Evolutionary conservation across 2,329 filamentous ascomycete genomes (phyloP).

Genomic region (Zalaria obscura): DNA sequence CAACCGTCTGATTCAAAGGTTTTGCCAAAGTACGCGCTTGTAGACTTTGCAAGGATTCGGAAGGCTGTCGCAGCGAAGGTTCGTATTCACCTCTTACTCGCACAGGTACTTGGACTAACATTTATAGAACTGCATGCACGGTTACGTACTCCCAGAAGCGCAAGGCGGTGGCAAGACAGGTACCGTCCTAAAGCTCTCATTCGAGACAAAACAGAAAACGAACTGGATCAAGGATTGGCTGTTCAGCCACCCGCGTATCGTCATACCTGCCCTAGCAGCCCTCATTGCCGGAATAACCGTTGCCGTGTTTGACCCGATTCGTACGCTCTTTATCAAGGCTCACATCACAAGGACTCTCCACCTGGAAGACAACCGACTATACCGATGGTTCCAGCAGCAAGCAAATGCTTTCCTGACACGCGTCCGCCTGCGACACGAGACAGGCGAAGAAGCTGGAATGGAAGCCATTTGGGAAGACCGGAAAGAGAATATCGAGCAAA

Average conservation of each 20-base stretch:
- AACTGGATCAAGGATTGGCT: constrained; percentile 83
- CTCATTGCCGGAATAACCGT: constrained; percentile 73
- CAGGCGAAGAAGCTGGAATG: constrained; percentile 53
- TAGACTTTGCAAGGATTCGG: constrained; percentile 61
- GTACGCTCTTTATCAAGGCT: constrained; percentile 80
- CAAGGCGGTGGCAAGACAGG: constrained; percentile 61
- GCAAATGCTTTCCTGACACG: constrained; percentile 44
- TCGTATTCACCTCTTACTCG: not conserved
- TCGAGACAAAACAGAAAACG: constrained; percentile 63
- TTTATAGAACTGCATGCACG: constrained; percentile 66
- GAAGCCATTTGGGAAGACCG: constrained; percentile 79
- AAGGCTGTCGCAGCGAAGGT: constrained; percentile 69
- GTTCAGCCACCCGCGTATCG: constrained; percentile 69
- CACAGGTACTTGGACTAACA: not conserved
- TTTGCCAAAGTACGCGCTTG: constrained; percentile 60
- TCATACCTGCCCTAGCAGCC: constrained; percentile 70
- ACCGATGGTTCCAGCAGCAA: constrained; percentile 69
- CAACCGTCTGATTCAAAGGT: constrained; percentile 81
- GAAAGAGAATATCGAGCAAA: constrained; percentile 64
- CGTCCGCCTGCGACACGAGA: constrained; percentile 35
- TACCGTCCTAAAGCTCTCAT: constrained; percentile 68
- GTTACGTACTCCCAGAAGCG: constrained; percentile 53
- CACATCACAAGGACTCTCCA: constrained; percentile 70
- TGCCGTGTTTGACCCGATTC: constrained; percentile 82
- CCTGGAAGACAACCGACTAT: constrained; percentile 56